Conservation (phyloP, 768 basidiomycete genomes). For the Bullera alba region DNA sequence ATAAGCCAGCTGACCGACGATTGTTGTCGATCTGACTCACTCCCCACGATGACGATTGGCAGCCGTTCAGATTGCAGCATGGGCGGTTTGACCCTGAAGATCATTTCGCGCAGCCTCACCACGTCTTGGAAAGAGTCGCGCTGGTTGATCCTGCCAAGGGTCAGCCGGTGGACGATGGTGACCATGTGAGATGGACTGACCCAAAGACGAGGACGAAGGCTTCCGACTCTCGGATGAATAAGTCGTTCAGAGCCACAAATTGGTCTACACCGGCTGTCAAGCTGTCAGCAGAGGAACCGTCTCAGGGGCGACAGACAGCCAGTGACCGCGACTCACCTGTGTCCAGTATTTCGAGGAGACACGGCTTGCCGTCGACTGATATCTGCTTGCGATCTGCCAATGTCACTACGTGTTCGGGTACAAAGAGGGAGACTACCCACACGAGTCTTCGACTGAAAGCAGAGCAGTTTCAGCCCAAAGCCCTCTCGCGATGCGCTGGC, state of each 20-base stretch:
- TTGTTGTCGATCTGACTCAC: neutral
- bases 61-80: constrained; percentile 66
- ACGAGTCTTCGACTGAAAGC: constrained; percentile 32
- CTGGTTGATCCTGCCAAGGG: constrained; percentile 61
- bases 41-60: neutral
- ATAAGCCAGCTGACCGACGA: neutral
- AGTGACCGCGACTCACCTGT: constrained; percentile 8
- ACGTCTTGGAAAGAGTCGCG: constrained; percentile 74
- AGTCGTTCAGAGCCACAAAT: constrained; percentile 16
- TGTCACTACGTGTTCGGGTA: neutral
- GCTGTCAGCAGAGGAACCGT: neutral
- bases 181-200: too few relatives aligned
- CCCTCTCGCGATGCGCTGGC: neutral
- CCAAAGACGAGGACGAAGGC: constrained; percentile 48
- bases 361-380: constrained; percentile 17
- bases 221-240: constrained; percentile 27
- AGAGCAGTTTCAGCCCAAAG: neutral
- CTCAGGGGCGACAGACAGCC: neutral
- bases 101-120: constrained; percentile 71
- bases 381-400: constrained; percentile 23
- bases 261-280: constrained; percentile 26
- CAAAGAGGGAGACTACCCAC: constrained; percentile 4
- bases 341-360: constrained; percentile 24
- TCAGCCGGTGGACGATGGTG: too few relatives aligned
- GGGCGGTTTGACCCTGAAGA: constrained; percentile 65